Conservation (phyloP, 73 alveolate genomes). For the Paramecium tetraurelia region DNA sequence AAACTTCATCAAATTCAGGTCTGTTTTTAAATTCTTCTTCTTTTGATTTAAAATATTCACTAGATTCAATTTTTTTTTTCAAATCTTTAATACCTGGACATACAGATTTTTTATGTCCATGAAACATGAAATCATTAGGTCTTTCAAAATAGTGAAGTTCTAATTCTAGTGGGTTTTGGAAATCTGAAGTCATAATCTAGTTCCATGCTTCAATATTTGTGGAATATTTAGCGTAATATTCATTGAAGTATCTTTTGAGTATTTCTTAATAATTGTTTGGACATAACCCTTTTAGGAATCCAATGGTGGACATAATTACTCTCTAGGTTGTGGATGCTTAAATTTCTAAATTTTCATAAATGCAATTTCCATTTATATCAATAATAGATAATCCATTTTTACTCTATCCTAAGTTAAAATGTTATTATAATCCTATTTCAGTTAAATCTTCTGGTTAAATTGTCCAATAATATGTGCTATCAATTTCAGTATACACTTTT, state of each 20-base stretch:
- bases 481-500: constrained; percentile 33
- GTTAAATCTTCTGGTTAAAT: constrained; percentile 25
- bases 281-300: constrained; percentile 23
- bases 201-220: background rate
- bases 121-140: constrained; percentile 35
- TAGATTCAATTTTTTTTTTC: background rate
- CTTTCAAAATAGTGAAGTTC: constrained; percentile 34
- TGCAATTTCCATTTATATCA: constrained; percentile 5
- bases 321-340: constrained; percentile 28
- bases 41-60: background rate
- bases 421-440: constrained; percentile 11
- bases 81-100: constrained; percentile 6
- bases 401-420: background rate
- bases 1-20: constrained; percentile 15
- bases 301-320: constrained; percentile 36
- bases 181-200: background rate
- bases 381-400: background rate
- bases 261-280: background rate
- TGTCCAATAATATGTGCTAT: constrained; percentile 13
- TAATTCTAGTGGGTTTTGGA: background rate
- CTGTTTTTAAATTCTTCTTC: background rate
- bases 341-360: constrained; percentile 24
- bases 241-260: background rate
- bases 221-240: constrained; percentile 2
- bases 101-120: constrained; percentile 15